phyloP scores from a whole-genome alignment of 768 basidiomycete genomes.

The Mycena crocata region DNA sequence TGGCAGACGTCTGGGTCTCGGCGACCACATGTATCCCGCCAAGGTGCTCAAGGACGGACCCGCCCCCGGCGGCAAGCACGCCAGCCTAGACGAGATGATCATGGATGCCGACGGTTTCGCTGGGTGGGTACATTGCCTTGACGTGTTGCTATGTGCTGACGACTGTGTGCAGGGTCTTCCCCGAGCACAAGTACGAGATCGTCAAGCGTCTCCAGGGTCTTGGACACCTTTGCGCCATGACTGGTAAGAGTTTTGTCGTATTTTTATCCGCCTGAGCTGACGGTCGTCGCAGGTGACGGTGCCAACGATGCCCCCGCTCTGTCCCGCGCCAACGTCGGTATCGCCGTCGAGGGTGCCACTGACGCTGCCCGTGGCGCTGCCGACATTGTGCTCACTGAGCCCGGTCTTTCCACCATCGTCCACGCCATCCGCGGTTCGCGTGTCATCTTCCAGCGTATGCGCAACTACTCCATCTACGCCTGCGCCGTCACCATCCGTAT shows the following conservation, averaged over 20 bases:
- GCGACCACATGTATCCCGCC: constrained; percentile 99
- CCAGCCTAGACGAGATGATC: constrained; percentile 95
- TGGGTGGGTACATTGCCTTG: constrained; percentile 88
- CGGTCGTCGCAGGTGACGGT: constrained; percentile 71
- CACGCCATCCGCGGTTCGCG: constrained; percentile 98
- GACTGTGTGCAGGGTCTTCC: constrained; percentile 98
- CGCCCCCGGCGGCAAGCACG: constrained; percentile 85
- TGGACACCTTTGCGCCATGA: constrained; percentile 98
- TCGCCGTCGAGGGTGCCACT: constrained; percentile 98
- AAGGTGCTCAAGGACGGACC: constrained; percentile 99
- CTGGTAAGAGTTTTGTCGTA: constrained; percentile 71
- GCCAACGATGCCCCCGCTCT: constrained; percentile 98
- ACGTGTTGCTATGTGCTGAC: constrained; percentile 82
- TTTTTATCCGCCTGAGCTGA: background rate
- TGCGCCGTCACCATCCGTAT: constrained; percentile 98
- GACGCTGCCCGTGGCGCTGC: constrained; percentile 99
- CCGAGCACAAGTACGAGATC: constrained; percentile 99
- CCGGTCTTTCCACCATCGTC: constrained; percentile 98
- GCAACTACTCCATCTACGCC: constrained; percentile 98
- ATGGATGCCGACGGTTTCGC: constrained; percentile 99
- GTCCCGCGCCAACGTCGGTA: constrained; percentile 99
- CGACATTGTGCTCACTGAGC: constrained; percentile 97
- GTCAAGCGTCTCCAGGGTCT: constrained; percentile 98
- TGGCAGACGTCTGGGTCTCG: constrained; percentile 95
- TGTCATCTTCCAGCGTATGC: constrained; percentile 99